Evolutionary conservation across 371 early-diverging fungal species (phyloP).

Genomic region (Haplosporangium sp.): DNA sequence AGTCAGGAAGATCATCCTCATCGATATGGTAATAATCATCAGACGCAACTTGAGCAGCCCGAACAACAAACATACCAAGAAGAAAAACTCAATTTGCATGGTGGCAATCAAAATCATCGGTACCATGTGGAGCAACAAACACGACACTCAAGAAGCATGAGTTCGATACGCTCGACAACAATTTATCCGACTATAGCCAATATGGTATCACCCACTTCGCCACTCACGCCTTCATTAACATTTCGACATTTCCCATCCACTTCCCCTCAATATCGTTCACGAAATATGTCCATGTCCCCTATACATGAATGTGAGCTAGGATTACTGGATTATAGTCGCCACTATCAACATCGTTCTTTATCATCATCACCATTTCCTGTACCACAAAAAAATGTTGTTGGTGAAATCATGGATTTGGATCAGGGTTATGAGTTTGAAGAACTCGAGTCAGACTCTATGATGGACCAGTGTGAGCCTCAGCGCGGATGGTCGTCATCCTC

Average conservation of each 20-base stretch:
- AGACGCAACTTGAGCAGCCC: neutral
- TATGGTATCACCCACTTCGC: constrained; percentile 12
- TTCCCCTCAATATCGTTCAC: constrained; percentile 19
- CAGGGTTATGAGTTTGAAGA: constrained; percentile 23
- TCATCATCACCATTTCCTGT: neutral
- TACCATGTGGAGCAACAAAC: constrained; percentile 1
- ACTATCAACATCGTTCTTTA: constrained; percentile 6
- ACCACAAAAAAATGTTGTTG: neutral
- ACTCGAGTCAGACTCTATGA: constrained; percentile 29
- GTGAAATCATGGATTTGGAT: constrained; percentile 14
- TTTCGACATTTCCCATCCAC: constrained; percentile 20
- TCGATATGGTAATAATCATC: neutral
- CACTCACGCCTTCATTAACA: constrained; percentile 1
- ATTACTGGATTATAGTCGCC: neutral
- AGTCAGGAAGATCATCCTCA: neutral
- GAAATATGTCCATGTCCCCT: constrained; percentile 26
- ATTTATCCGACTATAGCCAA: constrained; percentile 41
- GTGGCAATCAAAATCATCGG: neutral
- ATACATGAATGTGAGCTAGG: constrained; percentile 6
- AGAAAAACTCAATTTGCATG: neutral
- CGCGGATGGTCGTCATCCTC: constrained; percentile 33
- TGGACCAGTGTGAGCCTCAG: constrained; percentile 52
- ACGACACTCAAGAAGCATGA: neutral
- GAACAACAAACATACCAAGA: neutral
- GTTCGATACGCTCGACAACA: constrained; percentile 14